Conservation (phyloP, 2,329 filamentous ascomycete species). For the Macroventuria anomochaeta region DNA sequence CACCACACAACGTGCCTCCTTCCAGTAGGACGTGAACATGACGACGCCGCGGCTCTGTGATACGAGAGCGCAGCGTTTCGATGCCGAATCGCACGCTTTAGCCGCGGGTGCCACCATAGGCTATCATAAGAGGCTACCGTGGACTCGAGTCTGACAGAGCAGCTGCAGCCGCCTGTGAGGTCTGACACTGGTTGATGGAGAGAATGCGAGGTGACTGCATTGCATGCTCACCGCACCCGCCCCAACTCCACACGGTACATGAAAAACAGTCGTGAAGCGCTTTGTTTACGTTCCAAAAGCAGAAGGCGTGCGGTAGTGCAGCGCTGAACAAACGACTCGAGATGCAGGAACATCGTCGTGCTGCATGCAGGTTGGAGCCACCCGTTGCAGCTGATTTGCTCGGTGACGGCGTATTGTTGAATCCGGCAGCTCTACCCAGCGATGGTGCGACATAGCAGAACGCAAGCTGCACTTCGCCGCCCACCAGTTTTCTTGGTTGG, state of each 20-base stretch:
- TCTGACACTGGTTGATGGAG: constrained; percentile 9
- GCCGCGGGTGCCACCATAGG: constrained; percentile 39
- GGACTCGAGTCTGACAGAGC: constrained; percentile 19
- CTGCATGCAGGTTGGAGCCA: constrained; percentile 15
- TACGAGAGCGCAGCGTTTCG: constrained; percentile 28
- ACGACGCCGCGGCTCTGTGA: constrained; percentile 33
- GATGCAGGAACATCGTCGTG: constrained; percentile 40
- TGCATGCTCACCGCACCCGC: constrained; percentile 16
- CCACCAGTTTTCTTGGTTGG: constrained; percentile 20
- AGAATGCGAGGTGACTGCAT: constrained; percentile 25
- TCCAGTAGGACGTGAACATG: constrained; percentile 28
- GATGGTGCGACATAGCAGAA: constrained; percentile 45
- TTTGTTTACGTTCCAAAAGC: constrained; percentile 21
- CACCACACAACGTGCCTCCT: constrained; percentile 33
- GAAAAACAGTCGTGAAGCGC: constrained; percentile 19
- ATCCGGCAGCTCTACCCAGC: constrained; percentile 26
- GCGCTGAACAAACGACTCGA: constrained; percentile 25
- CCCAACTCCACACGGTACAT: constrained; percentile 14
- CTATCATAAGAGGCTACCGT: constrained; percentile 25
- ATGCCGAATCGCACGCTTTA: constrained; percentile 31
- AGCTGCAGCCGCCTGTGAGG: constrained; percentile 24
- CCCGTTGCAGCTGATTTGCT: constrained; percentile 43
- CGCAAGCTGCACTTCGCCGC: constrained; percentile 36
- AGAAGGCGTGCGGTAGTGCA: constrained; percentile 23
- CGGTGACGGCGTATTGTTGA: constrained; percentile 29